A percentile compares a stretch with the other conserved stretches of the same genome.
These are phyloP conservation scores for Hawksworthiomyces lignivorus DNA, from an alignment of 2,329 filamentous ascomycete species.

Conservation along the genomic window DNA sequence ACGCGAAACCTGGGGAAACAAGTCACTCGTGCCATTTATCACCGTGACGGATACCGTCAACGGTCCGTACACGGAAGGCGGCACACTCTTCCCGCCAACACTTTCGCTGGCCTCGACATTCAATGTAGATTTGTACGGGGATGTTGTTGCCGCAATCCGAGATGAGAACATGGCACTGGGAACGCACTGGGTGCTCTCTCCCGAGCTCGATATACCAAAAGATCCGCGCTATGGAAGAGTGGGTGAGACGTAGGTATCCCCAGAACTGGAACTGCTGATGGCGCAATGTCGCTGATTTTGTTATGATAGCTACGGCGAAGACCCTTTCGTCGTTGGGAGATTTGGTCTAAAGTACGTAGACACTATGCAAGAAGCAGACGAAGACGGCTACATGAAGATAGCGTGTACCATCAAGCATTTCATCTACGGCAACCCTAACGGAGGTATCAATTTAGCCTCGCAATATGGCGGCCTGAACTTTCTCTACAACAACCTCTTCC, in stretches of 20 bases:
- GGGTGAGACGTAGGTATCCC: slow-evolving; percentile 16
- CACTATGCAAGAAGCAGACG: slow-evolving; percentile 27
- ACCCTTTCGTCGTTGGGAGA: slow-evolving; percentile 23
- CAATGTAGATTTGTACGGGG: slow-evolving; percentile 23
- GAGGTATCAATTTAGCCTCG: slow-evolving; percentile 26
- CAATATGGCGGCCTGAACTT: slow-evolving; percentile 26
- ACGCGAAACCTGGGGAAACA: slow-evolving; percentile 16
- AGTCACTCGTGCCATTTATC: slow-evolving; percentile 19
- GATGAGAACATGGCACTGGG: slow-evolving; percentile 25
- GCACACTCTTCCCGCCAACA: slow-evolving; percentile 25
- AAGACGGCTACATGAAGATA: slow-evolving; percentile 24
- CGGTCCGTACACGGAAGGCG: slow-evolving; percentile 22
- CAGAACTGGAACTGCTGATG: too few species aligned
- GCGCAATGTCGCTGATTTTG: too few species aligned
- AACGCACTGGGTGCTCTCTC: slow-evolving; percentile 26
- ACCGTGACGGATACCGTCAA: slow-evolving; percentile 23
- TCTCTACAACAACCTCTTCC: slow-evolving; percentile 24
- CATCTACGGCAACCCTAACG: slow-evolving; percentile 24
- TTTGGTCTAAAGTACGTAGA: slow-evolving; percentile 26
- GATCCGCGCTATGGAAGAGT: slow-evolving; percentile 24
- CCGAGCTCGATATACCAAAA: slow-evolving; percentile 25
- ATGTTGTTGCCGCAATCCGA: slow-evolving; percentile 20
- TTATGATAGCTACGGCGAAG: slow-evolving; percentile 26
- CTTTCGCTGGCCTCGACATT: slow-evolving; percentile 23
- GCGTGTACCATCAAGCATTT: slow-evolving; percentile 30